phyloP scores from a whole-genome alignment of 140 eudicot species.

The Flaveria floridana region DNA sequence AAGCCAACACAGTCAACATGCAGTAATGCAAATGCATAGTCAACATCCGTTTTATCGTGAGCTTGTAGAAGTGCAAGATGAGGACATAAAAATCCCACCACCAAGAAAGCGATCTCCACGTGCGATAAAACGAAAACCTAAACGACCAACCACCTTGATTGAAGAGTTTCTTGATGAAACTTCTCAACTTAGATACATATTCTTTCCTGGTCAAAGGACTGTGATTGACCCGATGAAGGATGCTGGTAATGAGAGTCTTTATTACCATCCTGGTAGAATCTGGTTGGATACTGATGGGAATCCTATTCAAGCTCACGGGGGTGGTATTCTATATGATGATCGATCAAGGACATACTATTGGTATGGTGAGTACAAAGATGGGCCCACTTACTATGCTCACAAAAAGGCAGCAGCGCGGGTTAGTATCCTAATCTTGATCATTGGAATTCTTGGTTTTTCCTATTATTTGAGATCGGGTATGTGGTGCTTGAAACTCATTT shows the following conservation, averaged over 20 bases:
- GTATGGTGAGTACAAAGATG: conserved; percentile 97
- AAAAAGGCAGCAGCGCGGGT: conserved; percentile 93
- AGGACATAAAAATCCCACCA: conserved; percentile 65
- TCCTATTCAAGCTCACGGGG: conserved; percentile 99
- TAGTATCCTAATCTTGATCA: conserved; percentile 33
- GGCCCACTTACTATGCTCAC: conserved; percentile 91
- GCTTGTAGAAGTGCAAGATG: conserved; percentile 71
- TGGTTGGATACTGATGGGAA: conserved; percentile 98
- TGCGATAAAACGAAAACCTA: conserved; percentile 71
- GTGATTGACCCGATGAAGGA: conserved; percentile 69
- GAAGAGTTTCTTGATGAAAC: conserved; percentile 92
- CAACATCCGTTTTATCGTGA: conserved; percentile 57
- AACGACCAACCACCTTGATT: conserved; percentile 53
- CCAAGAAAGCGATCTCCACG: conserved; percentile 69
- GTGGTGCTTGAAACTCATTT: not conserved
- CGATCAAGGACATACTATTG: conserved; percentile 61
- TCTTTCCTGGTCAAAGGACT: conserved; percentile 65
- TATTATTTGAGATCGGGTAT: not conserved
- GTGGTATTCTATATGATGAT: conserved; percentile 80
- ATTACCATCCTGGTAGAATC: conserved; percentile 81
- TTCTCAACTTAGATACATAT: conserved; percentile 77
- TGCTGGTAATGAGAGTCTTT: conserved; percentile 60
- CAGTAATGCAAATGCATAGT: conserved; percentile 30
- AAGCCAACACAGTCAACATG: conserved; percentile 33
- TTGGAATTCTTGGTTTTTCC: not conserved